Base-by-base conservation (phyloP, 148 eudicot species). In the Suaeda aralocaspica region DNA sequence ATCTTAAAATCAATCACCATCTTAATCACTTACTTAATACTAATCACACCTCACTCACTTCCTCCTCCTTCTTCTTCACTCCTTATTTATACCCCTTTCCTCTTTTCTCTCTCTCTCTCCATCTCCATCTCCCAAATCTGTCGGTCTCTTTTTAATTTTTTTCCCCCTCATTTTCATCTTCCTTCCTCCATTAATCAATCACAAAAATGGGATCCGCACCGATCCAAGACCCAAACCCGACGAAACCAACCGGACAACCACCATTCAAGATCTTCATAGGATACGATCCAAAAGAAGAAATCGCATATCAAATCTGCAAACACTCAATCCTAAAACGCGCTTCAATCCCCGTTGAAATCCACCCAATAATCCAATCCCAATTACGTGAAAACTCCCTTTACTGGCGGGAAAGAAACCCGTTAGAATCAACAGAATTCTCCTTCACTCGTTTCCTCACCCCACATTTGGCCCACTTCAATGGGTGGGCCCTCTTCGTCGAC, bases 401-500 rank as follows among this genome's bases (percentile, higher is more conserved):
- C 62, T 84, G 90, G 86, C 83, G 99, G 8, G 97, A 91, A 66
- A 84, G 97, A 36, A 82, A 84, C 0, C 89, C 89, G 46, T 76
- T 94, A 15, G 99, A 94, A 79, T 89, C 96, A 76, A 94, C 99
- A 19, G 99, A 94, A 75, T 94, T 94, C 26, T 94, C 99, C 0
- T 94, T 94, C 51, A 80, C 70, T 2, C 72, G 99, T 9, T 94
- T 94, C 63, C 74, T 94, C 74, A 94, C 99, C 0, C 99, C 99
- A 0, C 70, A 79, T 50, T 70, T 94, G 61, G 97, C 99, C 1
- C 42, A 77, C 81, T 91, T 74, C 25, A 69, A 82, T 5, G 99
- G 97, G 14, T 94, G 99, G 99, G 99, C 99, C 0, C 80, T 94
- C 96, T 94, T 94, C 70, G 97, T 89, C 13, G 99, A 94, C 41